A percentile compares a stretch with the other conserved stretches of the same genome.
phyloP scores from a whole-genome alignment of 73 alveolate genomes.

The Tetrahymena malaccensis region DNA sequence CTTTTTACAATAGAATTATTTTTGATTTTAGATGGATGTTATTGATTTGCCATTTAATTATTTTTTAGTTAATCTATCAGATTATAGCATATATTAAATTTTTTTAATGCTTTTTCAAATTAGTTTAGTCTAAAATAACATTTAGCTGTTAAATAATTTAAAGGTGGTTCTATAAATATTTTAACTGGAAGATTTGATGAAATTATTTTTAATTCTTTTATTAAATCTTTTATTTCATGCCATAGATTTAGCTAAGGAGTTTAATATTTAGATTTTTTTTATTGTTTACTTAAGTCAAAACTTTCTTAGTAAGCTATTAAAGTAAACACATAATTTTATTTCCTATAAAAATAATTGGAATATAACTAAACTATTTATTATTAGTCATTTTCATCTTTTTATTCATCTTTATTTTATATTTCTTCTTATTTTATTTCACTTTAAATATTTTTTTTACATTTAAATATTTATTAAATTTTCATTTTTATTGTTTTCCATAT shows the following conservation, averaged over 20 bases:
- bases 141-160: neutral
- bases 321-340: neutral
- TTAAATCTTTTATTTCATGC: neutral
- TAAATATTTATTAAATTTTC: too few relatives aligned
- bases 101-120: neutral
- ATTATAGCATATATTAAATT: neutral
- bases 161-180: neutral
- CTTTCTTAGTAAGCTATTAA: neutral
- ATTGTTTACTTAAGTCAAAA: neutral
- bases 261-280: neutral
- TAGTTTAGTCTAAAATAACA: neutral
- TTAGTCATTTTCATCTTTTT: neutral
- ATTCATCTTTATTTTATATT: neutral
- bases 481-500: too few relatives aligned
- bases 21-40: neutral
- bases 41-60: too few relatives aligned
- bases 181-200: neutral
- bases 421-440: neutral
- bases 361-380: neutral
- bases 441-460: too few relatives aligned
- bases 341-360: neutral
- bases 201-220: neutral
- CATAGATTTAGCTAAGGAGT: neutral
- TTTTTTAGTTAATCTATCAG: neutral
- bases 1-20: neutral